These are phyloP conservation scores for Zopfochytrium polystomum DNA, from an alignment of 371 early-diverging fungal species.

Conservation along the genomic window DNA sequence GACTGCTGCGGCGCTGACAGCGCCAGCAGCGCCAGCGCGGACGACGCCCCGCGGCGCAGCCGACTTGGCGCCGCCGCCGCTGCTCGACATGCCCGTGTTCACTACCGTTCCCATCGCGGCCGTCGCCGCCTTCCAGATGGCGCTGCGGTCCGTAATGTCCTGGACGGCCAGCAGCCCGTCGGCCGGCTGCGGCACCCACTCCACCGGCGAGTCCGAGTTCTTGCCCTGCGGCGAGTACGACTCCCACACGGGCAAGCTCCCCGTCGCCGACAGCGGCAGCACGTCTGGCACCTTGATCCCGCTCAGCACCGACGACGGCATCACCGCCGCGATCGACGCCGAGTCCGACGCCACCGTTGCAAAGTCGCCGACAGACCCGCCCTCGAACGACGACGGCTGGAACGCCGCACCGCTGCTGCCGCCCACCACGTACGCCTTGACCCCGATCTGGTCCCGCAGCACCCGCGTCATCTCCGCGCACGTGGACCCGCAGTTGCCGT, in stretches of 20 bases:
- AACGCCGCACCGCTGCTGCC: slow-evolving; percentile 12
- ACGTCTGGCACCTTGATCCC: background rate
- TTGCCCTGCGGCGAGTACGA: background rate
- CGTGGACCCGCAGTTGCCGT: slow-evolving; percentile 40
- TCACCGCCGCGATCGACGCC: background rate
- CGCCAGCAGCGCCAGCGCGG: too few species aligned
- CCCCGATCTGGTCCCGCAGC: slow-evolving; percentile 26
- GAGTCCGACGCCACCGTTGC: background rate
- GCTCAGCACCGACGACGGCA: background rate
- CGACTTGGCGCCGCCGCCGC: too few species aligned
- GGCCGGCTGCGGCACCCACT: background rate
- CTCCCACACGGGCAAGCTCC: background rate
- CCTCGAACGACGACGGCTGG: background rate
- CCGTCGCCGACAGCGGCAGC: background rate
- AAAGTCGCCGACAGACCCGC: background rate
- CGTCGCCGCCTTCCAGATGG: background rate
- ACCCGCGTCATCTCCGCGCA: slow-evolving; percentile 32
- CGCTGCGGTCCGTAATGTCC: background rate
- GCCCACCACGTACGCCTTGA: slow-evolving; percentile 29
- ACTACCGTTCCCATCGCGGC: background rate
- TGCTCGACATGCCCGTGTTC: background rate
- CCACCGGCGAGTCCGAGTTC: background rate
- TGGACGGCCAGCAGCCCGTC: background rate
- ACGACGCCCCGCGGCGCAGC: background rate
- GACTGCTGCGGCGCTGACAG: background rate